These are phyloP conservation scores for Globisporangium parvum DNA, from an alignment of 352 stramenopile species.

Conservation along the genomic window DNA sequence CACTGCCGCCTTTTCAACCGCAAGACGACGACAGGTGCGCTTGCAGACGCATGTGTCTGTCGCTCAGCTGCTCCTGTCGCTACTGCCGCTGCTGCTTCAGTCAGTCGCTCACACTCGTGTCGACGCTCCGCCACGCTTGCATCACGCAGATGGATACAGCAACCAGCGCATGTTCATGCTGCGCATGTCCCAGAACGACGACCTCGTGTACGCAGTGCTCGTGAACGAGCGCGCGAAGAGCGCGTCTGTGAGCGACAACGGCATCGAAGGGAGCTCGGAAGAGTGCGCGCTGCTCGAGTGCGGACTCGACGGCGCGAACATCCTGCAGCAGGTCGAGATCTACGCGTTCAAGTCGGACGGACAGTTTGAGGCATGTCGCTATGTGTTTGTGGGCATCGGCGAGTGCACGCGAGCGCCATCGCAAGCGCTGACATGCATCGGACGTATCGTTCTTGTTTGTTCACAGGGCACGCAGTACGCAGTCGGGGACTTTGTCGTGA, in stretches of 20 bases:
- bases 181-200: slow-evolving; percentile 85
- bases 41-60: neutral
- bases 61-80: too few species aligned
- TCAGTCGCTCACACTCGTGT: too few species aligned
- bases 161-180: slow-evolving; percentile 90
- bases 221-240: slow-evolving; percentile 71
- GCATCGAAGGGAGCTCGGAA: slow-evolving; percentile 60
- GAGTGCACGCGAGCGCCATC: too few species aligned
- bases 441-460: too few species aligned
- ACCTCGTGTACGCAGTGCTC: slow-evolving; percentile 79
- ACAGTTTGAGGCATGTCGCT: slow-evolving; percentile 62
- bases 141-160: slow-evolving; percentile 50
- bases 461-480: slow-evolving; percentile 74
- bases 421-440: neutral
- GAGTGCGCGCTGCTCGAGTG: slow-evolving; percentile 81
- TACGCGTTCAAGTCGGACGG: slow-evolving; percentile 86
- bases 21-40: slow-evolving; percentile 62
- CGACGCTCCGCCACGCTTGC: neutral
- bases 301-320: slow-evolving; percentile 76
- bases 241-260: slow-evolving; percentile 56
- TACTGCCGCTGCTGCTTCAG: too few species aligned
- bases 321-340: slow-evolving; percentile 86
- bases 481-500: slow-evolving; percentile 82
- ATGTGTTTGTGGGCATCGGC: neutral
- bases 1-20: slow-evolving; percentile 86